Evolutionary conservation across 495 filamentous ascomycete genomes (phyloP).

Genomic region (Penicillium paxilli): DNA sequence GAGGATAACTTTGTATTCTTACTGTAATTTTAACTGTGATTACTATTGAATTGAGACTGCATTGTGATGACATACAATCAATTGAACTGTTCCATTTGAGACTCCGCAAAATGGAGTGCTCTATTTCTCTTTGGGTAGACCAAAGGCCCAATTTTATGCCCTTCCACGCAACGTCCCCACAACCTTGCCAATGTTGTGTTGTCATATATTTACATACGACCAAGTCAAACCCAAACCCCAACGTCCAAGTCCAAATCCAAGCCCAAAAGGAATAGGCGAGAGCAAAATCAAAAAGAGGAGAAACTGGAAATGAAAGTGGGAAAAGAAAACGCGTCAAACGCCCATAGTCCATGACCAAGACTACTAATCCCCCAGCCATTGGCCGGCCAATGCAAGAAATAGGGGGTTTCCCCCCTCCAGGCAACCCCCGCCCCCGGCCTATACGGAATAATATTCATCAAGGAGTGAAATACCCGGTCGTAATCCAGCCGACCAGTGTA

Average conservation of each 20-base stretch:
- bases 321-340: neutral
- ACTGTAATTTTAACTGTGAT: too few species aligned
- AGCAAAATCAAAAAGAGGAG: neutral
- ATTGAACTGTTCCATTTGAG: neutral
- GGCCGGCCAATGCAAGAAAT: neutral
- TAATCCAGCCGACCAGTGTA: constrained; percentile 15
- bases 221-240: too few species aligned
- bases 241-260: too few species aligned
- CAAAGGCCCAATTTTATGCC: neutral
- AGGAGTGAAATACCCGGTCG: constrained; percentile 8
- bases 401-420: neutral
- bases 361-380: neutral
- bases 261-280: neutral
- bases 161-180: neutral
- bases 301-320: neutral
- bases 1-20: too few species aligned
- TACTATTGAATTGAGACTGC: too few species aligned
- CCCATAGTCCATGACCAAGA: neutral
- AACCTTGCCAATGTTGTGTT: neutral
- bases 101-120: neutral
- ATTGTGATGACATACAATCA: neutral
- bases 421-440: neutral
- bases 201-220: neutral
- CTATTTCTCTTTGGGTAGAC: neutral
- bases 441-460: constrained; percentile 6